Evolutionary conservation across 345 rosid genomes (phyloP), one percentile per base, ranked within the genome.

Genomic region (Nephelium lappaceum): DNA sequence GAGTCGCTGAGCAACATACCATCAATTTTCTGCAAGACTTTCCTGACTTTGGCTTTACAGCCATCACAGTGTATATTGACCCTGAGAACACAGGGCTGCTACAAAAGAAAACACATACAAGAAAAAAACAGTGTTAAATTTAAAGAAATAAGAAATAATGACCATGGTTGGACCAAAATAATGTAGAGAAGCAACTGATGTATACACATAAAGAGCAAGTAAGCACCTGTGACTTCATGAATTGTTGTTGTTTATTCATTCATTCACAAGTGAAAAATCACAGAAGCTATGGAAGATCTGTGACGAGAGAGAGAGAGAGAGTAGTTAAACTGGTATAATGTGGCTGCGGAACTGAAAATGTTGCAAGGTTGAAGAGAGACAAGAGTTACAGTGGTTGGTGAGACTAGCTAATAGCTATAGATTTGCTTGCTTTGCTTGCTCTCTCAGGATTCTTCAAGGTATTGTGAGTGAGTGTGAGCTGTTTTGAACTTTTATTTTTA

Each of bases 1-100:
- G 36, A 5, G 8, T 14, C 67, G n/a, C 36, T 42, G 8, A 67
- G 53, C 72, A 71, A 77, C 76, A 80, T 58, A 94, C 99, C 99
- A 70, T 92, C 95, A 47, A 89, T 86, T 85, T 96, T 96, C 82
- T 87, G 93, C 74, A 96, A 74, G 38, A 84, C 83, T 76, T 91
- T 96, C 93, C 79, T 92, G 39, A 96, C 89, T 87, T 93, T 96
- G 82, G 86, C 86, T 83, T 88, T 89, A 76, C 99, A 96, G 10
- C 99, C 99, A 88, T 93, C 99, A 75, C 99, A 96, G 86, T 93
- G 93, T 38, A 96, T 93, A 74, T 91, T 91, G 71, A 96, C 98
- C 82, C 87, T 93, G 67, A 96, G 89, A 79, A 90, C 93, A 88
- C 91, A 90, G 27, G 93, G 84, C 98, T 95, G 98, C 84, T 84